phyloP scores from a whole-genome alignment of 495 filamentous ascomycete species.

The Neurospora tetraspora region DNA sequence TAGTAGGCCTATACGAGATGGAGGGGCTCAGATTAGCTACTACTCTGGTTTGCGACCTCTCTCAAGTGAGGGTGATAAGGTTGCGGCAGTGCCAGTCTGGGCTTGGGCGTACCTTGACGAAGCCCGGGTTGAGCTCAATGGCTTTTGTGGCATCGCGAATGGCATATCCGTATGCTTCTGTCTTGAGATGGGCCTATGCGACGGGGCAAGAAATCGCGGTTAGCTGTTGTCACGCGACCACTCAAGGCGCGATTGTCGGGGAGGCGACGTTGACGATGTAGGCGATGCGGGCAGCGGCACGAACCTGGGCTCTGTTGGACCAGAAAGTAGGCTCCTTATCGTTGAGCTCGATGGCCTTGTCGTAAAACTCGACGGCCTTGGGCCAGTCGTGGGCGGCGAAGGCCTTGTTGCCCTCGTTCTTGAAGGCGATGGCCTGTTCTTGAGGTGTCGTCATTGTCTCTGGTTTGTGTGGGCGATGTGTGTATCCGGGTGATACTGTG shows the following conservation, averaged over 20 bases:
- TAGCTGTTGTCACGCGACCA: slow-evolving; percentile 44
- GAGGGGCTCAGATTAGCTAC: not conserved
- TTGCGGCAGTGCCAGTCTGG: not conserved
- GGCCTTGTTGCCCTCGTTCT: slow-evolving; percentile 89
- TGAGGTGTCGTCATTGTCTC: slow-evolving; percentile 21
- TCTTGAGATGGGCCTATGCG: slow-evolving; percentile 78
- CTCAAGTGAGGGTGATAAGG: not conserved
- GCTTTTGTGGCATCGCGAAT: slow-evolving; percentile 90
- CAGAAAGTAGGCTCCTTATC: slow-evolving; percentile 80
- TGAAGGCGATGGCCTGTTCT: slow-evolving; percentile 66
- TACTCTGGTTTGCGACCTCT: not conserved
- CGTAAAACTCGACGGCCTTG: slow-evolving; percentile 75
- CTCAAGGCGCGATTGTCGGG: not conserved
- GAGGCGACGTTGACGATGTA: not conserved
- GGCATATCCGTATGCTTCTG: slow-evolving; percentile 87
- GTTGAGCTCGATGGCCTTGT: slow-evolving; percentile 79
- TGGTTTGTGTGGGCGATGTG: not conserved
- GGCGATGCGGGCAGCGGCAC: slow-evolving; percentile 14
- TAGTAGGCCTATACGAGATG: slow-evolving; percentile 67
- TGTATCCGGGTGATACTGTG: not conserved
- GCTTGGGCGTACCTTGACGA: slow-evolving; percentile 58
- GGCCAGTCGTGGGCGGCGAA: slow-evolving; percentile 85
- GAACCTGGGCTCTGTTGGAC: slow-evolving; percentile 87
- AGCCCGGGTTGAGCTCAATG: slow-evolving; percentile 78
- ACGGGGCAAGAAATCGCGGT: not conserved